These are phyloP conservation scores for Calamus simplicifolius DNA, from an alignment of 176 grass and related monocot genomes.

Conservation along the genomic window DNA sequence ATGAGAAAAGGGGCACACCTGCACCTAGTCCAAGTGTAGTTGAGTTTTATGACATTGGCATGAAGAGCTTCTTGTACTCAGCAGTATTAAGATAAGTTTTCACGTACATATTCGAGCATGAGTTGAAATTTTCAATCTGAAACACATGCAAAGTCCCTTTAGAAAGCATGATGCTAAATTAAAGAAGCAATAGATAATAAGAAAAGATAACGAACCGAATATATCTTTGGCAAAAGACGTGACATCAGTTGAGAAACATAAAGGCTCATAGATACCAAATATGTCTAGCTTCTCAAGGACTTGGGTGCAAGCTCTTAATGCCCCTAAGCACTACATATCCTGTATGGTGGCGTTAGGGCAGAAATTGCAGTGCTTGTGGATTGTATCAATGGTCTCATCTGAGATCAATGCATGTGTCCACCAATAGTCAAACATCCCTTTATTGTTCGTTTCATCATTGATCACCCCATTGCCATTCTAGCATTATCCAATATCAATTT, in stretches of 20 bases:
- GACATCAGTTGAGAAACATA: constrained; percentile 27
- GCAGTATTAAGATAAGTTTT: constrained; percentile 65
- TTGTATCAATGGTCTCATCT: constrained; percentile 33
- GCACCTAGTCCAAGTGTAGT: constrained; percentile 57
- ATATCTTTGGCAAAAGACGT: constrained; percentile 27
- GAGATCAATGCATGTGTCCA: constrained; percentile 94
- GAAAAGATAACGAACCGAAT: constrained; percentile 40
- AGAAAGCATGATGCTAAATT: background rate
- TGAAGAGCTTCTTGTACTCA: constrained; percentile 72
- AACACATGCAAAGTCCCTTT: background rate
- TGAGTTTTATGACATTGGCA: constrained; percentile 69
- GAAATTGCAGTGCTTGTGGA: constrained; percentile 70
- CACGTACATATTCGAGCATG: constrained; percentile 69
- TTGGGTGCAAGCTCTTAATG: background rate
- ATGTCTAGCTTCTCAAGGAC: constrained; percentile 42
- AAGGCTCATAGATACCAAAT: constrained; percentile 83
- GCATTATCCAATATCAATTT: background rate
- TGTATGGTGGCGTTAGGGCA: background rate
- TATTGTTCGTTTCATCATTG: constrained; percentile 46
- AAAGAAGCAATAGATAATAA: background rate
- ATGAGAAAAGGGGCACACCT: constrained; percentile 32
- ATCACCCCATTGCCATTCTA: constrained; percentile 93
- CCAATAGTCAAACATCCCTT: constrained; percentile 79
- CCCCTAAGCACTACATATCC: constrained; percentile 17
- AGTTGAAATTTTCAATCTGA: constrained; percentile 73